Conservation (phyloP, 202 grass and related monocot species). For the Dendrocalamus latiflorus region DNA sequence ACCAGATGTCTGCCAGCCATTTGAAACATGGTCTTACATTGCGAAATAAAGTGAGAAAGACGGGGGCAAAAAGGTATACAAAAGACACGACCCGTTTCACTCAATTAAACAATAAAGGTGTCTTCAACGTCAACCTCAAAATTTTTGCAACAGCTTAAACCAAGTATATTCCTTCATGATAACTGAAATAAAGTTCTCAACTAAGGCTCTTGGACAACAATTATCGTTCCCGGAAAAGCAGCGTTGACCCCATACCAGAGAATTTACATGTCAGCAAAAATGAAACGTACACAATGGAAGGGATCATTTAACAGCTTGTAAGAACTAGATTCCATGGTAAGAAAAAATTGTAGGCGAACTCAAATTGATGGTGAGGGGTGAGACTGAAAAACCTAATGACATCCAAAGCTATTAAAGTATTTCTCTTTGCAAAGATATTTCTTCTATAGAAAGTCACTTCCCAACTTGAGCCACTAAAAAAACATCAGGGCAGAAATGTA, state of each 20-base stretch:
- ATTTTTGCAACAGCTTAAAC: background rate
- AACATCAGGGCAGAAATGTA: conserved; percentile 5
- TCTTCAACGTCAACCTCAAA: background rate
- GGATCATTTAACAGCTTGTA: conserved; percentile 18
- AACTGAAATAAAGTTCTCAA: background rate
- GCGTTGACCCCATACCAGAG: background rate
- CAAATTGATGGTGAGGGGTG: conserved; percentile 13
- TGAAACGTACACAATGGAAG: background rate
- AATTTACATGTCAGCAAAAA: conserved; percentile 26
- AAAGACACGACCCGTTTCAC: background rate
- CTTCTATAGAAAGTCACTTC: conserved; percentile 22
- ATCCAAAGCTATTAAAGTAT: conserved; percentile 22
- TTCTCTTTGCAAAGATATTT: conserved; percentile 35
- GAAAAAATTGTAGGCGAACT: background rate
- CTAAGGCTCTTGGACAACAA: background rate
- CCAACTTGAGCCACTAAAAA: conserved; percentile 25
- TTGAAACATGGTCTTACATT: background rate
- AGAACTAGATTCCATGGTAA: conserved; percentile 4
- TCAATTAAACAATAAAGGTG: background rate
- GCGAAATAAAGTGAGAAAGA: background rate
- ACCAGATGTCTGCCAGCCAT: background rate
- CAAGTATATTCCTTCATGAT: background rate
- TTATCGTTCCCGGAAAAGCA: background rate
- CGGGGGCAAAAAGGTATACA: background rate
- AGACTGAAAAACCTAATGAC: conserved; percentile 6